These are phyloP conservation scores for Scedosporium minutisporum DNA, from an alignment of 2,329 filamentous ascomycete genomes.

Conservation along the genomic window DNA sequence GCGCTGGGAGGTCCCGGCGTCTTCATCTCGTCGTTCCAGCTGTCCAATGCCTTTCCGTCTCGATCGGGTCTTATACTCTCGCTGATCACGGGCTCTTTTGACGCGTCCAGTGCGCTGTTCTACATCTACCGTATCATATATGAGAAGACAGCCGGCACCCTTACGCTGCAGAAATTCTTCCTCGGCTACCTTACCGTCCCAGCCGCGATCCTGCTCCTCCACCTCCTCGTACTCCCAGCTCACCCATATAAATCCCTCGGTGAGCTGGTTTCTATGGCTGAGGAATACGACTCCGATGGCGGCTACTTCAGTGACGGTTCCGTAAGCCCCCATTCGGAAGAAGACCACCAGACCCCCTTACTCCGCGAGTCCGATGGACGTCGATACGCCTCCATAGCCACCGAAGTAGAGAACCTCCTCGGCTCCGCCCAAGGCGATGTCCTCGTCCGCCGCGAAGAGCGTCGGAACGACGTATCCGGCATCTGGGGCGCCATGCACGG, in stretches of 20 bases:
- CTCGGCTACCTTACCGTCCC: slow-evolving; percentile 63
- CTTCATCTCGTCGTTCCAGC: slow-evolving; percentile 75
- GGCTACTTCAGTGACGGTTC: slow-evolving; percentile 38
- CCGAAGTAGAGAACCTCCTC: slow-evolving; percentile 65
- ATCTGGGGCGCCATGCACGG: slow-evolving; percentile 84
- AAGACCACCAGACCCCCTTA: slow-evolving; percentile 42
- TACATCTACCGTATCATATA: slow-evolving; percentile 64
- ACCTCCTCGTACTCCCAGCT: slow-evolving; percentile 62
- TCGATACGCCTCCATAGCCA: slow-evolving; percentile 52
- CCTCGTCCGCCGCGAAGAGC: slow-evolving; percentile 58
- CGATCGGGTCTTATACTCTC: slow-evolving; percentile 73
- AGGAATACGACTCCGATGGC: slow-evolving; percentile 20
- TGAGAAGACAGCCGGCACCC: slow-evolving; percentile 41
- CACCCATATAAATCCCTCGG: slow-evolving; percentile 78
- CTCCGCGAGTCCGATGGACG: slow-evolving; percentile 47
- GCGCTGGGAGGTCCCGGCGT: slow-evolving; percentile 72
- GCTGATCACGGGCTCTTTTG: slow-evolving; percentile 71
- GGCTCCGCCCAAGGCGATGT: slow-evolving; percentile 52
- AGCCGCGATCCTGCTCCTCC: slow-evolving; percentile 51
- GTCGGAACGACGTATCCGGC: slow-evolving; percentile 60
- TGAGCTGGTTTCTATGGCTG: slow-evolving; percentile 61
- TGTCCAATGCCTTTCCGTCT: slow-evolving; percentile 73
- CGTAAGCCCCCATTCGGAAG: slow-evolving; percentile 17
- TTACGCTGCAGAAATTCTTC: slow-evolving; percentile 63
- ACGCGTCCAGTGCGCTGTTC: slow-evolving; percentile 72